Conservation (phyloP, 2,329 filamentous ascomycete genomes). For the Penicillium sp. region DNA sequence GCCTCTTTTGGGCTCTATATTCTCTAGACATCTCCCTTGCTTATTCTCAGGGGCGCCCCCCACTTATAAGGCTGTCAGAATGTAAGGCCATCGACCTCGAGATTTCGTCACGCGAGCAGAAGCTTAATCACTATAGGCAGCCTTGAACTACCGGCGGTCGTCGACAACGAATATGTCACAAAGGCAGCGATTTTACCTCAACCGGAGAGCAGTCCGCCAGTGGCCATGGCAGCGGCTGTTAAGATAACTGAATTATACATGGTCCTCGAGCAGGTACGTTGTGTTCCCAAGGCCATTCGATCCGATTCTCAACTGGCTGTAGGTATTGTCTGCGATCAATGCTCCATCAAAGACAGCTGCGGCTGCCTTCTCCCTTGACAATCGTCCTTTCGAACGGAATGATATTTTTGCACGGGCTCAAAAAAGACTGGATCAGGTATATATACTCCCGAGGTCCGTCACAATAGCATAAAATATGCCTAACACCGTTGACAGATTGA, state of each 20-base stretch:
- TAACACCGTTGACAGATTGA: background rate
- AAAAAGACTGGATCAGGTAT: background rate
- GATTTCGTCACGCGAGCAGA: background rate
- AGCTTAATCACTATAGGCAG: background rate
- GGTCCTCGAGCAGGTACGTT: background rate
- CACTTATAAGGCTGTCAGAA: conserved; percentile 1
- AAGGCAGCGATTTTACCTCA: background rate
- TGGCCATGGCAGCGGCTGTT: background rate
- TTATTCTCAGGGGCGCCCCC: background rate
- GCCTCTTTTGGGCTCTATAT: conserved; percentile 5
- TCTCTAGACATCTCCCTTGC: conserved; percentile 1
- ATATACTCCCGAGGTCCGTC: background rate
- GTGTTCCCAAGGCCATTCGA: background rate
- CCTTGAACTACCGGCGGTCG: background rate
- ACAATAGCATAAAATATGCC: background rate
- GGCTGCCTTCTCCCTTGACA: background rate
- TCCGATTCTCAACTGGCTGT: background rate
- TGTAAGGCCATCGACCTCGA: background rate
- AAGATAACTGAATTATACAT: conserved; percentile 1
- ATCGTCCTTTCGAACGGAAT: background rate
- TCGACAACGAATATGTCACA: conserved; percentile 3
- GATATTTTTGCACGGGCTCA: background rate
- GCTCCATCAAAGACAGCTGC: conserved; percentile 2
- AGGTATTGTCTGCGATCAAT: conserved; percentile 1
- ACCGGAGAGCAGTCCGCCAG: background rate